These are phyloP conservation scores for Ajuga reptans DNA, from an alignment of 305 asterid species.

Conservation along the genomic window DNA sequence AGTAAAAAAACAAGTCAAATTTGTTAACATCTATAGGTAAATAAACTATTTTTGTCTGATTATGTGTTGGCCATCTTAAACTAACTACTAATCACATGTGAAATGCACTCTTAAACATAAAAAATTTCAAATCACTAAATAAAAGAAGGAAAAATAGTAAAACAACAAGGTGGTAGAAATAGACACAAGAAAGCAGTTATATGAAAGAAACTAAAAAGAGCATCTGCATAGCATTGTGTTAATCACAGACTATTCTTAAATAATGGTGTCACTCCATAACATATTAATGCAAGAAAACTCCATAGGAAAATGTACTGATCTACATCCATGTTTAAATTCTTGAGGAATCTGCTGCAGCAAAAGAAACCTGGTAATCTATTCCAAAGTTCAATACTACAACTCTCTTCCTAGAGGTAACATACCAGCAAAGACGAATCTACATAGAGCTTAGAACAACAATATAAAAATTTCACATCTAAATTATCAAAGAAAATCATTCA, in stretches of 20 bases:
- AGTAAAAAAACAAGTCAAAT: slow-evolving; percentile 1
- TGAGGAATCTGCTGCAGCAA: not conserved
- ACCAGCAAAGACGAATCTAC: slow-evolving; percentile 1
- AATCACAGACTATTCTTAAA: not conserved
- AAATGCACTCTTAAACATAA: slow-evolving; percentile 3
- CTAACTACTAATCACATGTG: not conserved
- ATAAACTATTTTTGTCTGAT: not conserved
- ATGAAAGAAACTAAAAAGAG: not conserved
- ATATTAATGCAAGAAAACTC: slow-evolving; percentile 12
- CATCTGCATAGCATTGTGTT: not conserved
- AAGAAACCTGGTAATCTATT: slow-evolving; percentile 1
- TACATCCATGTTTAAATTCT: not conserved
- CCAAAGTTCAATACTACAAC: not conserved
- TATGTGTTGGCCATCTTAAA: slow-evolving; percentile 12
- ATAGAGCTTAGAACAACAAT: slow-evolving; percentile 2
- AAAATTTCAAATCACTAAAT: not conserved
- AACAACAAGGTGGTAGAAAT: not conserved
- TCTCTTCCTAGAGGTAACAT: not conserved
- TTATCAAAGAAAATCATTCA: not conserved
- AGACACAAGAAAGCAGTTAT: not conserved
- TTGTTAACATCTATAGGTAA: not conserved
- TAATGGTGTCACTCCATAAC: not conserved
- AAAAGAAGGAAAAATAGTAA: not conserved
- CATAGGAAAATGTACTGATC: not conserved
- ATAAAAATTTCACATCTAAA: not conserved